Evolutionary conservation across 2,329 filamentous ascomycete genomes (phyloP), one percentile per base, ranked within the genome.

Genomic region (Phialocephala subalpina): DNA sequence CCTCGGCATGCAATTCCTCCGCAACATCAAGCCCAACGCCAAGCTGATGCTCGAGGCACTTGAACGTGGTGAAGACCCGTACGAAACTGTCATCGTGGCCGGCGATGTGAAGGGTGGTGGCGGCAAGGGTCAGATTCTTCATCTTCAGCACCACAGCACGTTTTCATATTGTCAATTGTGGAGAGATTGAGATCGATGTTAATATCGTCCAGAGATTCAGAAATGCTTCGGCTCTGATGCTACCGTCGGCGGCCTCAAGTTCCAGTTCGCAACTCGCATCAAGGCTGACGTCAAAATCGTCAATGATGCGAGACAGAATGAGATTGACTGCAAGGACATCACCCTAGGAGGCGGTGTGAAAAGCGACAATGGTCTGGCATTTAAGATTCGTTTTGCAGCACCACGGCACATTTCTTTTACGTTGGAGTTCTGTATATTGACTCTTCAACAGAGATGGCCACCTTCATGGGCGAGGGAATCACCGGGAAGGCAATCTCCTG

Each of bases 211-310:
- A 65, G 65, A 65, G 36, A 52, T 67, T 35, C 27, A 29, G 18
- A 18, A 49, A 33, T 63, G 56, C 29, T 63, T 63, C 49, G 62
- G 62, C 36, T 58, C 38, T 83, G 72, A 89, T 84, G 73, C 86
- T 86, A 73, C 87, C 87, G 71, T 81, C 84, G 2, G 68, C 36
- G 68, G 59, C 42, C 52, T 72, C 42, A 65, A 40, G 40, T 70
- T 66, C 29, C 67, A 73, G 35, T 69, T 69, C 52, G 47, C 67
- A 16, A 76, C 77, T 16, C 72, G 72, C 16, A 71, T 80, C 64
- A 79, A 78, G 67, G 72, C 74, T 42, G 72, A 80, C n/a, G 76
- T 75, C 18, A 75, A 78, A 58, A 66, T 76, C 66, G 78, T 81
- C 58, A 64, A 60, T 18, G 66, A 64, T 36, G 76, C 70, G 38